Evolutionary conservation across 2,329 filamentous ascomycete genomes (phyloP).

Genomic region (Fragosphaeria purpurea): DNA sequence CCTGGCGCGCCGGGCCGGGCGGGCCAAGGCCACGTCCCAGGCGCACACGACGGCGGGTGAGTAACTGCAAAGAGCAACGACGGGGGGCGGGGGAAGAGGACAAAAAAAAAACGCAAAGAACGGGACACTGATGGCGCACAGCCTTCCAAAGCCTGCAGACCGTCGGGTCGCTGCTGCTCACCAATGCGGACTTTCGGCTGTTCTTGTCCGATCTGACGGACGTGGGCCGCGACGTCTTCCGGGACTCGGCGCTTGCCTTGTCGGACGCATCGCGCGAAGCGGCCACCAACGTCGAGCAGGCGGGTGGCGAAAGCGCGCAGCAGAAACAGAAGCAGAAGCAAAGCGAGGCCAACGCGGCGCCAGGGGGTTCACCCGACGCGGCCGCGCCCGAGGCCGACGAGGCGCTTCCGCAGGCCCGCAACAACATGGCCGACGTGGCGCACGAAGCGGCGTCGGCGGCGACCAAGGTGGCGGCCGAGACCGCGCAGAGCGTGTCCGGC

Average conservation of each 20-base stretch:
- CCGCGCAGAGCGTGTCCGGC: slow-evolving; percentile 60
- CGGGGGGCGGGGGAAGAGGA: slow-evolving; percentile 51
- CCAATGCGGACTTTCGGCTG: slow-evolving; percentile 81
- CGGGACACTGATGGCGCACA: slow-evolving; percentile 29
- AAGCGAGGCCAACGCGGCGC: no score
- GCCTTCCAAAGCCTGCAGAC: slow-evolving; percentile 76
- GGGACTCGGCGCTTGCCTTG: slow-evolving; percentile 72
- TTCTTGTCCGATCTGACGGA: slow-evolving; percentile 73
- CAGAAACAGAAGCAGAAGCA: no score
- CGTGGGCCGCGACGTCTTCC: slow-evolving; percentile 74
- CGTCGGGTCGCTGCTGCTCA: slow-evolving; percentile 72
- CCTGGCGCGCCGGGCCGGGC: slow-evolving; percentile 48
- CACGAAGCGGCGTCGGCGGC: slow-evolving; percentile 43
- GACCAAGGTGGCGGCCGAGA: slow-evolving; percentile 44
- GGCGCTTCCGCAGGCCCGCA: slow-evolving; percentile 29
- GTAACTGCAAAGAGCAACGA: no score
- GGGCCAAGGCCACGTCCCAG: slow-evolving; percentile 52
- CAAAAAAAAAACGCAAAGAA: slow-evolving; percentile 61
- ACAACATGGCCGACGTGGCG: slow-evolving; percentile 45
- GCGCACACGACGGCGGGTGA: slow-evolving; percentile 55
- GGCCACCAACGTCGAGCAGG: slow-evolving; percentile 61
- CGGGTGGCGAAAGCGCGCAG: neutral
- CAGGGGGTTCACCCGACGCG: slow-evolving; percentile 26
- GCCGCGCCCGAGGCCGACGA: slow-evolving; percentile 46
- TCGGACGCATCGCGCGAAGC: slow-evolving; percentile 66